Evolutionary conservation across 345 rosid genomes (phyloP).

Genomic region (Erodium maritimum): DNA sequence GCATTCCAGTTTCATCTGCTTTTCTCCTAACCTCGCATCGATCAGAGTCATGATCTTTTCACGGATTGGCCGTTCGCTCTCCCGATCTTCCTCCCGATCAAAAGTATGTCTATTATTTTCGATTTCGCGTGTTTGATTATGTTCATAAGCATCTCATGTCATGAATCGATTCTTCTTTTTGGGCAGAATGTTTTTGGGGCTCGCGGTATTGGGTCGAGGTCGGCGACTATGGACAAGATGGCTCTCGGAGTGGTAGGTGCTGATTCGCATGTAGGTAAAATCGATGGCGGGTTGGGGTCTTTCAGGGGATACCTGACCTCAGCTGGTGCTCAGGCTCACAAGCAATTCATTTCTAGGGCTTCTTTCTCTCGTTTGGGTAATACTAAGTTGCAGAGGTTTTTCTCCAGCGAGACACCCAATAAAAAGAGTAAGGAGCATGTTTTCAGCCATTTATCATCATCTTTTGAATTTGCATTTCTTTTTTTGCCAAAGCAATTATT

Average conservation of each 20-base stretch:
- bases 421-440: conserved; percentile 44
- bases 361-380: conserved; percentile 41
- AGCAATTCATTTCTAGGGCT: conserved; percentile 15
- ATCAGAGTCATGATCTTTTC: conserved; percentile 41
- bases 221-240: conserved; percentile 17
- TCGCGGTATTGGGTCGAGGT: conserved; percentile 21
- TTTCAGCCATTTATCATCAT: not conserved
- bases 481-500: too few relatives aligned
- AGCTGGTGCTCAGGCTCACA: conserved; percentile 18
- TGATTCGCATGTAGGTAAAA: conserved; percentile 14
- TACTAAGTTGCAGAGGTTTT: conserved; percentile 52
- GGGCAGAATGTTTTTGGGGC: conserved; percentile 23
- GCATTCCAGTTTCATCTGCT: not conserved
- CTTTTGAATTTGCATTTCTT: not conserved
- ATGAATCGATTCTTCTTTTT: not conserved
- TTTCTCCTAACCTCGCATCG: too few relatives aligned
- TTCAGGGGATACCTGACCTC: conserved; percentile 48
- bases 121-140: not conserved
- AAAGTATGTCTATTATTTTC: conserved; percentile 18
- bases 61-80: conserved; percentile 35
- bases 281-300: conserved; percentile 36
- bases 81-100: conserved; percentile 42
- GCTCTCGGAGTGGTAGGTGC: conserved; percentile 8
- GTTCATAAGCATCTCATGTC: not conserved
- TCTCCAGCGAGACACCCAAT: conserved; percentile 61